Evolutionary conservation across 1,139 yeast species (phyloP), one percentile per base, ranked within the genome.

Genomic region (Taphrina populina): DNA sequence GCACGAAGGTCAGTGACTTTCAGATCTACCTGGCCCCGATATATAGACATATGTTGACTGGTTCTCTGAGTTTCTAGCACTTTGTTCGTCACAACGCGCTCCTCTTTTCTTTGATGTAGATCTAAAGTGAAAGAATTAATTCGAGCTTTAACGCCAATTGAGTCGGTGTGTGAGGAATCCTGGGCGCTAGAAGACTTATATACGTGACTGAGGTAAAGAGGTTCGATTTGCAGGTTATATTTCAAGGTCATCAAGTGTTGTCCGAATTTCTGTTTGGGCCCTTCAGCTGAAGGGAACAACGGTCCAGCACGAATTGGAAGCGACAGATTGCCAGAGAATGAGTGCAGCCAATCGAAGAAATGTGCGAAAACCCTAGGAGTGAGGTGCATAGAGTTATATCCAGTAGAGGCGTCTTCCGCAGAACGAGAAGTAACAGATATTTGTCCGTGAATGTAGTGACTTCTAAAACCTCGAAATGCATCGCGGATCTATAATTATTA

Each of bases 261-360:
- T 1, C 95, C 88, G 71, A 90, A 84, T 64, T 85, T 86, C 24
- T 78, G 74, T 56, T 76, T 70, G 20, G 71, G 63, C 62, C 68
- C 58, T 61, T 68, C 64, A 43, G 66, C 68, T 13, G 74, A 69
- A 17, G 76, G 78, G 66, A 86, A 92, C 20, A 92, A 68, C 11
- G 71, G 71, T 0, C 97, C 97, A 39, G 78, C 76, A 58, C 88
- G 77, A 2, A 87, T 77, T 0, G 97, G 96, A 33, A 87, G 72
- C 3, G 95, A 82, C 27, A 84, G 72, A 29, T 79, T 77, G 43
- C 86, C 80, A 23, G 83, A 80, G 64, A 92, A 81, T 55, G 83
- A 76, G 49, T 75, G 71, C 95, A 96, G 88, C 97, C 97, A 92
- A 36, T 72, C 70, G 64, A 79, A 80, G 71, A 90, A 90, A 63